These are phyloP conservation scores for Tylopilus sp. DNA, from an alignment of 768 basidiomycete species.

Conservation along the genomic window DNA sequence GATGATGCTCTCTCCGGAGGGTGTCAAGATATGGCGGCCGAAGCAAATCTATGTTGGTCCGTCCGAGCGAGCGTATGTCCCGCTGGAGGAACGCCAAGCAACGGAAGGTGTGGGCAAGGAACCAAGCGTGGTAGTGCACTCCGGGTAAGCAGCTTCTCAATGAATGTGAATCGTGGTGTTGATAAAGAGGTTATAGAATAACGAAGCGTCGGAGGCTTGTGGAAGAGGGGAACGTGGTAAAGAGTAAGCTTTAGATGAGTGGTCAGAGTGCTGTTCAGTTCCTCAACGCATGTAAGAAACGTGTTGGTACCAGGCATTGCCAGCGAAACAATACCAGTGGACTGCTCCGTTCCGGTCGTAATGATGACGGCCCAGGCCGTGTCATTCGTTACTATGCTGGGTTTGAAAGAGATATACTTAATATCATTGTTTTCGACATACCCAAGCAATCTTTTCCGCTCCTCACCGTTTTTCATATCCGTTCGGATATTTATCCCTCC, in stretches of 20 bases:
- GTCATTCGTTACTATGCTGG: conserved; percentile 15
- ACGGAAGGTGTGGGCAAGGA: conserved; percentile 55
- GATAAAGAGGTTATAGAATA: conserved; percentile 18
- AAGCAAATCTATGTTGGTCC: conserved; percentile 82
- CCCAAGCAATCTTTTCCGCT: neutral
- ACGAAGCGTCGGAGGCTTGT: conserved; percentile 32
- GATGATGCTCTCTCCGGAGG: conserved; percentile 89
- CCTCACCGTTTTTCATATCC: conserved; percentile 15
- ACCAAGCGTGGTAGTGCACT: conserved; percentile 64
- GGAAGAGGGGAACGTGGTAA: conserved; percentile 22
- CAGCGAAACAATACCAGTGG: too few species aligned
- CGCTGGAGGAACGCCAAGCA: conserved; percentile 52
- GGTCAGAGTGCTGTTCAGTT: too few species aligned
- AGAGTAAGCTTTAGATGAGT: conserved; percentile 25
- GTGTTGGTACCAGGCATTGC: conserved; percentile 4
- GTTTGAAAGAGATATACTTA: conserved; percentile 17
- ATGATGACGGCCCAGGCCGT: too few species aligned
- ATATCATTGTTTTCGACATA: neutral
- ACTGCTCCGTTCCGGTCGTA: too few species aligned
- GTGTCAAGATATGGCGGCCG: conserved; percentile 93
- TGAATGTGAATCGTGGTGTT: neutral
- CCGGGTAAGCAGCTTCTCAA: conserved; percentile 54
- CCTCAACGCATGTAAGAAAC: neutral
- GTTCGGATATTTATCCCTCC: conserved; percentile 11
- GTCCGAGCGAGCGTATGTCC: conserved; percentile 70